Conservation (phyloP, 2,329 filamentous ascomycete genomes). For the Leptodontidium sp. region DNA sequence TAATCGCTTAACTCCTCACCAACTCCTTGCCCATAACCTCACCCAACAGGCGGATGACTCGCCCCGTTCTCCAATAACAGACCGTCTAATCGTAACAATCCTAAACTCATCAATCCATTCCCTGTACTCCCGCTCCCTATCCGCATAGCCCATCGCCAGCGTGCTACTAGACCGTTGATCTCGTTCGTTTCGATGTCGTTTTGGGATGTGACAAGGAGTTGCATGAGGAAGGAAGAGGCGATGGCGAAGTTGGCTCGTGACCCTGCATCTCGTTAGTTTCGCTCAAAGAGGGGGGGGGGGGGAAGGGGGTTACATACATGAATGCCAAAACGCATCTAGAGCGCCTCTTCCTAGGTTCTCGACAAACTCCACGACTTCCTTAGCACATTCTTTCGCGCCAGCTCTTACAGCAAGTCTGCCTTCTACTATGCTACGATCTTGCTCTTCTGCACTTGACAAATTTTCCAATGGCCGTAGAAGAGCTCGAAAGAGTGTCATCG, state of each 20-base stretch:
- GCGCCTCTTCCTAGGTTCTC: conserved; percentile 43
- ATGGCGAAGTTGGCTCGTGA: conserved; percentile 47
- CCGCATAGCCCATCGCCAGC: conserved; percentile 46
- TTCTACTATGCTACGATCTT: conserved; percentile 37
- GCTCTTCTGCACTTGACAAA: conserved; percentile 39
- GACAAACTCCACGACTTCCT: conserved; percentile 46
- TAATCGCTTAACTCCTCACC: background rate
- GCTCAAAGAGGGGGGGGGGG: background rate
- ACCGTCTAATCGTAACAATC: conserved; percentile 44
- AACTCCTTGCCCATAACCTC: background rate
- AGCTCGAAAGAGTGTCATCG: conserved; percentile 48
- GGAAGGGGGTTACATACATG: conserved; percentile 34
- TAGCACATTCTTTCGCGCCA: conserved; percentile 45
- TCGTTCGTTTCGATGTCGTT: conserved; percentile 41
- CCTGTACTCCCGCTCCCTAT: conserved; percentile 41
- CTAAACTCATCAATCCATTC: conserved; percentile 45
- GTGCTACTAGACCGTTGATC: conserved; percentile 41
- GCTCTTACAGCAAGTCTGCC: conserved; percentile 41
- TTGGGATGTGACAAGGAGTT: conserved; percentile 43
- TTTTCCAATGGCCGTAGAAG: conserved; percentile 47
- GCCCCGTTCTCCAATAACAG: conserved; percentile 40
- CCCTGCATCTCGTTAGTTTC: conserved; percentile 32
- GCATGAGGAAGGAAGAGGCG: conserved; percentile 46
- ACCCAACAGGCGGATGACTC: conserved; percentile 16
- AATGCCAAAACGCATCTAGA: conserved; percentile 47